A percentile compares a stretch with the other conserved stretches of the same genome.
phyloP scores from a whole-genome alignment of 1,139 yeast species.

The Hemisphaericaspora xylanilytica region DNA sequence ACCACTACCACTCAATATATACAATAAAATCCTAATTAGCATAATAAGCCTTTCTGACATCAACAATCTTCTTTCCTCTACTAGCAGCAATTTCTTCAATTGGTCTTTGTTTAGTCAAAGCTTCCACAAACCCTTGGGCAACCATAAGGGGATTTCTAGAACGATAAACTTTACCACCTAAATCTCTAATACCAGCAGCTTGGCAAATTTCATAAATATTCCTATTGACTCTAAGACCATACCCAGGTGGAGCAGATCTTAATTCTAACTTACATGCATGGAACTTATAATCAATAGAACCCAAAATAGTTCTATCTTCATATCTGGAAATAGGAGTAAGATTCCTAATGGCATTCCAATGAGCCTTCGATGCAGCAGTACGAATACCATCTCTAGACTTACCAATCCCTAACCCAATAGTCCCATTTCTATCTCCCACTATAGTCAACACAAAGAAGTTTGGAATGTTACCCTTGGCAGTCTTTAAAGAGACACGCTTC shows the following conservation, averaged over 20 bases:
- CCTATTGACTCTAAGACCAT: slow-evolving; percentile 91
- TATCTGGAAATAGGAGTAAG: slow-evolving; percentile 78
- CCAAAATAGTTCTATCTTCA: slow-evolving; percentile 88
- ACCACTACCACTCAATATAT: too few species aligned
- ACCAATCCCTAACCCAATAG: slow-evolving; percentile 95
- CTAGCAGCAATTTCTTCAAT: slow-evolving; percentile 86
- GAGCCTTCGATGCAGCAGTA: slow-evolving; percentile 80
- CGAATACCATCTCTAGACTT: slow-evolving; percentile 78
- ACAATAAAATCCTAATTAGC: slow-evolving; percentile 42
- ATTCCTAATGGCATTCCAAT: slow-evolving; percentile 92
- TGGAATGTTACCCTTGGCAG: slow-evolving; percentile 89
- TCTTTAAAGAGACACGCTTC: slow-evolving; percentile 88
- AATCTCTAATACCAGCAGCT: slow-evolving; percentile 91
- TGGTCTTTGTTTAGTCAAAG: slow-evolving; percentile 75
- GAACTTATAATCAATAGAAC: slow-evolving; percentile 76
- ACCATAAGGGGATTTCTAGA: slow-evolving; percentile 95
- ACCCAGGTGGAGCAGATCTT: slow-evolving; percentile 89
- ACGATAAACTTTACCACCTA: slow-evolving; percentile 86
- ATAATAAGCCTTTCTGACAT: slow-evolving; percentile 86
- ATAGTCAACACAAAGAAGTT: slow-evolving; percentile 83
- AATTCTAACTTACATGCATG: slow-evolving; percentile 84
- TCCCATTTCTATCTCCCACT: slow-evolving; percentile 91
- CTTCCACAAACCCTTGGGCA: slow-evolving; percentile 86
- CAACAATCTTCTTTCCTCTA: slow-evolving; percentile 94
- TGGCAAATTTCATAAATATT: slow-evolving; percentile 89